Conservation (phyloP, 2,329 filamentous ascomycete genomes). For the Penicillium sp. region DNA sequence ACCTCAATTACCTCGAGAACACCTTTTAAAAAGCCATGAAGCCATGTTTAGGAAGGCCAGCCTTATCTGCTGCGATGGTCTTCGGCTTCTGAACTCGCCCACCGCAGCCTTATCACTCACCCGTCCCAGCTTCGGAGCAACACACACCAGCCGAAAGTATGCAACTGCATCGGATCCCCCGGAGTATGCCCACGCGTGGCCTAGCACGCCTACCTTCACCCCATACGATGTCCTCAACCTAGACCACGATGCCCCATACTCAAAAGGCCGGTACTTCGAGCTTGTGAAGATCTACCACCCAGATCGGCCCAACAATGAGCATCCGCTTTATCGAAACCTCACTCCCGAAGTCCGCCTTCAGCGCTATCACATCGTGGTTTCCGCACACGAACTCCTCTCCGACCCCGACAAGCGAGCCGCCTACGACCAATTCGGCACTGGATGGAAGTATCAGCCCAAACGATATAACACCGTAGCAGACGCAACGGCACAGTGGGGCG, state of each 20-base stretch:
- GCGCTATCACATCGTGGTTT: conserved; percentile 81
- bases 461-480: conserved; percentile 45
- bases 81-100: conserved; percentile 32
- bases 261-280: conserved; percentile 78
- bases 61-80: conserved; percentile 36
- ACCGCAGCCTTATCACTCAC: conserved; percentile 18
- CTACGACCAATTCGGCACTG: conserved; percentile 76
- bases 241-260: conserved; percentile 62
- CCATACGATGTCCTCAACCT: conserved; percentile 84
- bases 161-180: conserved; percentile 32
- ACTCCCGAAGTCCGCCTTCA: conserved; percentile 66
- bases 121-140: conserved; percentile 22
- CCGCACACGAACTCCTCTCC: conserved; percentile 82
- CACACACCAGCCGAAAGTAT: conserved; percentile 24
- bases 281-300: conserved; percentile 96
- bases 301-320: conserved; percentile 55
- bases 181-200: conserved; percentile 37
- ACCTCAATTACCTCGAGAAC: conserved; percentile 8
- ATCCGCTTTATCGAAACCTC: conserved; percentile 43
- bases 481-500: conserved; percentile 74
- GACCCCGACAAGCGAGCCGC: conserved; percentile 70
- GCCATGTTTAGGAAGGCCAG: conserved; percentile 47
- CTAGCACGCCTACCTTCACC: conserved; percentile 49
- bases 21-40: conserved; percentile 28
- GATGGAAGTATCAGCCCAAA: conserved; percentile 60